Percentiles rank a stretch among this genome's conserved stretches.
These are phyloP conservation scores for Bjerkandera adusta DNA, from an alignment of 1,284 basidiomycete species.

Conservation along the genomic window DNA sequence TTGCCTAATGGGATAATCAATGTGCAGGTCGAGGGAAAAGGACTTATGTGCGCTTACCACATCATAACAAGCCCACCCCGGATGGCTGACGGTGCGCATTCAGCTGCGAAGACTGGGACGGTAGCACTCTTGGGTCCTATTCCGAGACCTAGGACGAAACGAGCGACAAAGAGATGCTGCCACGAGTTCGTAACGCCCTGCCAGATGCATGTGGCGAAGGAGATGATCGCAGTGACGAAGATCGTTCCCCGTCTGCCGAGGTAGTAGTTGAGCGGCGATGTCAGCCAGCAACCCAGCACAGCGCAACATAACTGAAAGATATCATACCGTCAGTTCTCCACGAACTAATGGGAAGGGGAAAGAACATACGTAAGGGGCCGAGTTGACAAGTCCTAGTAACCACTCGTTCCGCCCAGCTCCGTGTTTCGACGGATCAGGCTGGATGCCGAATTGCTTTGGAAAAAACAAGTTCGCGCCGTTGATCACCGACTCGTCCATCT, in stretches of 20 bases:
- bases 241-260: slow-evolving; percentile 80
- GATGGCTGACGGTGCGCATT: slow-evolving; percentile 67
- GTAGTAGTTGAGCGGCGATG: slow-evolving; percentile 66
- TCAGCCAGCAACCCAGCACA: slow-evolving; percentile 63
- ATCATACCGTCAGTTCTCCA: slow-evolving; percentile 3
- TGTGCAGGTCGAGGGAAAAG: neutral
- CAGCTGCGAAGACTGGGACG: slow-evolving; percentile 64
- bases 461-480: slow-evolving; percentile 76
- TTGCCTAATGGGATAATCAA: slow-evolving; percentile 39
- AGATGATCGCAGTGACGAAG: slow-evolving; percentile 65
- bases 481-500: slow-evolving; percentile 67
- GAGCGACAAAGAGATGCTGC: slow-evolving; percentile 67
- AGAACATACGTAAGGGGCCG: slow-evolving; percentile 63
- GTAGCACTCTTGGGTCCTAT: slow-evolving; percentile 69
- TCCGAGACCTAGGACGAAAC: slow-evolving; percentile 67
- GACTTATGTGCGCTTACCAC: slow-evolving; percentile 44
- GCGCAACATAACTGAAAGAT: slow-evolving; percentile 48
- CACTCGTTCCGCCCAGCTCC: slow-evolving; percentile 48
- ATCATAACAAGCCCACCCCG: slow-evolving; percentile 80
- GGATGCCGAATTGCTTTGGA: slow-evolving; percentile 61
- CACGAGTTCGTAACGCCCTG: slow-evolving; percentile 69
- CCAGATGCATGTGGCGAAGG: slow-evolving; percentile 69
- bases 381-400: slow-evolving; percentile 74
- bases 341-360: neutral
- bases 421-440: slow-evolving; percentile 22